Evolutionary conservation across 129 eudicot species (phyloP), one percentile per base, ranked within the genome.

Genomic region (Saposhnikovia divaricata): DNA sequence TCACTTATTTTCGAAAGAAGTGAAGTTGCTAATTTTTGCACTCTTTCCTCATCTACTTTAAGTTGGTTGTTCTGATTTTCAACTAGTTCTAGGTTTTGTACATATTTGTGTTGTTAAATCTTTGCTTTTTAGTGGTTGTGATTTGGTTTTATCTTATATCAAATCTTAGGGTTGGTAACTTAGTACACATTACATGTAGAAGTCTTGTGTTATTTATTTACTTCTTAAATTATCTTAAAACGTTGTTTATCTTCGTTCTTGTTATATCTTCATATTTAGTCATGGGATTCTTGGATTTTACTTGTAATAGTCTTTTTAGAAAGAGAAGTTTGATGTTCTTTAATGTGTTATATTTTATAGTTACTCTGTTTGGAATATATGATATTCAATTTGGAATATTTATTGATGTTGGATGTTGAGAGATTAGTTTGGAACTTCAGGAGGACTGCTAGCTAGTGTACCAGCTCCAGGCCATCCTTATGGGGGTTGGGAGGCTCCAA

Each of bases 401-500:
- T 92, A 80, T 71, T 92, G 89, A 61, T 92, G 84, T 74, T 96
- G 85, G 91, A 96, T 82, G 89, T 88, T 57, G 97, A 96, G 87
- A 82, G 82, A 42, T 81, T 96, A 81, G 90, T 88, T 65, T 92
- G 98, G 99, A 95, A 95, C 79, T 96, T 96, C 72, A 84, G 99
- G 76, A 96, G 85, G 80, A 88, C 89, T 0, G 98, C 98, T 23
- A n/a, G n/a, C n/a, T n/a, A 90, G 91, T 42, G 77, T 96, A 86
- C 83, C 86, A 38, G 85, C 97, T 39, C n/a, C 82, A 25, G 98
- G 93, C 12, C 15, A 76, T 39, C 85, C 98, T 0, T 96, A 96
- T 85, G 97, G 96, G 57, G 99, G 99, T 39, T 96, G 98, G 99
- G 99, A 96, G 89, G 81, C 71, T 3, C 92, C 93, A 1, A 11